Percentiles rank a stretch among this genome's conserved stretches.
Evolutionary conservation across 805 yeast species (phyloP).

Genomic region (Candida khao-thaluensis): DNA sequence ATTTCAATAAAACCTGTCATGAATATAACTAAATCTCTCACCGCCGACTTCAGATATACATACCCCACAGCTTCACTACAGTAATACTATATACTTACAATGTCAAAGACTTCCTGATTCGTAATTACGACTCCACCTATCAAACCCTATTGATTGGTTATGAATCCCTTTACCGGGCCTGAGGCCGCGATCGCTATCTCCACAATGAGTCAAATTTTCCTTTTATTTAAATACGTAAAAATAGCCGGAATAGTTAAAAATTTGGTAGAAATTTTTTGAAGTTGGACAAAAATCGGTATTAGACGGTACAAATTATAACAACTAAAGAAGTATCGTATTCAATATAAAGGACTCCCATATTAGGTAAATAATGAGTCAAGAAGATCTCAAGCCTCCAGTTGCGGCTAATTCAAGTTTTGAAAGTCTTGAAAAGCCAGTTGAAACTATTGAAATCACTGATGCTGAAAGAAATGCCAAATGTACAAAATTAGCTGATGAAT

Average conservation of each 20-base stretch:
- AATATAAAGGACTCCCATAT: background rate
- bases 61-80: no score
- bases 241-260: background rate
- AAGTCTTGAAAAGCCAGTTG: slow-evolving; percentile 3
- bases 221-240: background rate
- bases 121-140: no score
- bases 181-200: background rate
- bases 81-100: no score
- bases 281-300: background rate
- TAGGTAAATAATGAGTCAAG: slow-evolving; percentile 5
- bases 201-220: background rate
- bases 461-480: slow-evolving; percentile 8
- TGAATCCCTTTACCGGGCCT: background rate
- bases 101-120: no score
- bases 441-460: slow-evolving; percentile 1
- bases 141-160: background rate
- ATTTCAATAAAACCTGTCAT: no score
- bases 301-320: no score
- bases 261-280: background rate
- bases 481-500: slow-evolving; percentile 13
- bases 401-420: slow-evolving; percentile 6
- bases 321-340: background rate
- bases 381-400: slow-evolving; percentile 2
- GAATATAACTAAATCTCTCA: no score
- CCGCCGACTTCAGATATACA: no score